phyloP scores from a whole-genome alignment of 1,284 basidiomycete species.

The Neolentinus lepideus region DNA sequence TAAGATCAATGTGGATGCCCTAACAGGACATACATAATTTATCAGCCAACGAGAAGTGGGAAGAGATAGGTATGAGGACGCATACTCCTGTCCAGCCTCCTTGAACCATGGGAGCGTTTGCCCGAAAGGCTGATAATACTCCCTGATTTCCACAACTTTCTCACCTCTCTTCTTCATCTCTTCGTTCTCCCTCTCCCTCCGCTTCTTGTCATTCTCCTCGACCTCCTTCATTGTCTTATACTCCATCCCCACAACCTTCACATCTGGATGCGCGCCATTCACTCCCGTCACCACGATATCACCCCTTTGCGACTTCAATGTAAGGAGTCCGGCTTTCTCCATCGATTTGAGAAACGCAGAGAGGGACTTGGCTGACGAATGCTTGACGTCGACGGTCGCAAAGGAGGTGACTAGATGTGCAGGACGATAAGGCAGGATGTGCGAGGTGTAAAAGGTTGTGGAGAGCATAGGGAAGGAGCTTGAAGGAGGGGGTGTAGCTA shows the following conservation, averaged over 20 bases:
- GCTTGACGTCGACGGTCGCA: constrained; percentile 50
- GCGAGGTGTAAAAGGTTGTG: constrained; percentile 68
- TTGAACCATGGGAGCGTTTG: constrained; percentile 54
- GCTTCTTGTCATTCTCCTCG: constrained; percentile 49
- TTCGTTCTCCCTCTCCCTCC: constrained; percentile 39
- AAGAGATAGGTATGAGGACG: neutral
- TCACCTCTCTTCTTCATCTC: constrained; percentile 34
- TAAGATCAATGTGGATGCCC: constrained; percentile 48
- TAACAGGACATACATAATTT: constrained; percentile 18
- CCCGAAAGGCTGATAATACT: constrained; percentile 72
- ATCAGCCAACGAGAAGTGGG: neutral
- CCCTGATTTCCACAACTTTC: constrained; percentile 38
- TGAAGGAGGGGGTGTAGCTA: constrained; percentile 42
- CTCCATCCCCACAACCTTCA: constrained; percentile 35
- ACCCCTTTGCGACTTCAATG: constrained; percentile 65
- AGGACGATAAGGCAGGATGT: constrained; percentile 72
- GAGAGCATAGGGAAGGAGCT: constrained; percentile 69
- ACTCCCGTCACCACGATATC: constrained; percentile 60
- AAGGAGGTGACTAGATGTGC: constrained; percentile 39
- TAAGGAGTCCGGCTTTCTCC: constrained; percentile 67
- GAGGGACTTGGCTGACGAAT: constrained; percentile 74
- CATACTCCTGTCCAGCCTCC: constrained; percentile 22
- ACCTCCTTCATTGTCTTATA: constrained; percentile 61
- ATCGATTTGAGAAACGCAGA: constrained; percentile 69
- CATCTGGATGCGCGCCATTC: constrained; percentile 51